phyloP scores from a whole-genome alignment of 495 filamentous ascomycete genomes.

The Penicillium cosmopolitanum region DNA sequence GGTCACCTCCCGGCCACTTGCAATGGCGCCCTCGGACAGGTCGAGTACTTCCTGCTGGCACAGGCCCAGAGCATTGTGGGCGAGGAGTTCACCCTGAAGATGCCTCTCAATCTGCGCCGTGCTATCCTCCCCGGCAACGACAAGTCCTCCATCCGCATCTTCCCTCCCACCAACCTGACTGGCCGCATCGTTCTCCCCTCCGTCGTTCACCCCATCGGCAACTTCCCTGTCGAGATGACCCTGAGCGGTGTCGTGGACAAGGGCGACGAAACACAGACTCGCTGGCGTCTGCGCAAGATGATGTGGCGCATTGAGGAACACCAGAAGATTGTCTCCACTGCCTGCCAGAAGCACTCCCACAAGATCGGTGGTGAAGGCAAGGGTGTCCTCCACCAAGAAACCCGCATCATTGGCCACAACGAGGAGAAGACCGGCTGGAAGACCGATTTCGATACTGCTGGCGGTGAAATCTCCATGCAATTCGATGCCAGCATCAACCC shows the following conservation, averaged over 20 bases:
- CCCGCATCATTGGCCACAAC: conserved; percentile 70
- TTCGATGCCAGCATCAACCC: conserved; percentile 72
- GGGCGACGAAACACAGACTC: conserved; percentile 62
- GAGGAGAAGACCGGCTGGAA: conserved; percentile 94
- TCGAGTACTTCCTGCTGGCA: conserved; percentile 82
- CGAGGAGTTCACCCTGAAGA: conserved; percentile 67
- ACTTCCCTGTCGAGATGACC: conserved; percentile 75
- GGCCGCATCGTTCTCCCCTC: conserved; percentile 78
- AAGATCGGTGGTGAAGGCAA: conserved; percentile 75
- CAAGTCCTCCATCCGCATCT: conserved; percentile 80
- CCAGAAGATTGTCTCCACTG: conserved; percentile 75
- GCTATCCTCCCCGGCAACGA: conserved; percentile 76
- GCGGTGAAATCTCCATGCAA: conserved; percentile 80
- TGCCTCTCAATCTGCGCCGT: conserved; percentile 71
- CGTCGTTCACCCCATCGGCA: conserved; percentile 85
- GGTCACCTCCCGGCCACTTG: conserved; percentile 85
- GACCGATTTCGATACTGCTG: conserved; percentile 74
- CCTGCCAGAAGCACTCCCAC: conserved; percentile 76
- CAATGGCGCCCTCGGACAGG: conserved; percentile 67
- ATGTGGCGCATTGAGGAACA: conserved; percentile 93
- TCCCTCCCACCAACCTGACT: conserved; percentile 92
- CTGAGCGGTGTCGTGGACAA: conserved; percentile 77
- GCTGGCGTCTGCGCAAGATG: conserved; percentile 88
- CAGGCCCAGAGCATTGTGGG: conserved; percentile 62
- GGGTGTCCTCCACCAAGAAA: conserved; percentile 77